A percentile compares a stretch with the other conserved stretches of the same genome.
Evolutionary conservation across 2,329 filamentous ascomycete genomes (phyloP).

Genomic region (Verruconis gallopava): DNA sequence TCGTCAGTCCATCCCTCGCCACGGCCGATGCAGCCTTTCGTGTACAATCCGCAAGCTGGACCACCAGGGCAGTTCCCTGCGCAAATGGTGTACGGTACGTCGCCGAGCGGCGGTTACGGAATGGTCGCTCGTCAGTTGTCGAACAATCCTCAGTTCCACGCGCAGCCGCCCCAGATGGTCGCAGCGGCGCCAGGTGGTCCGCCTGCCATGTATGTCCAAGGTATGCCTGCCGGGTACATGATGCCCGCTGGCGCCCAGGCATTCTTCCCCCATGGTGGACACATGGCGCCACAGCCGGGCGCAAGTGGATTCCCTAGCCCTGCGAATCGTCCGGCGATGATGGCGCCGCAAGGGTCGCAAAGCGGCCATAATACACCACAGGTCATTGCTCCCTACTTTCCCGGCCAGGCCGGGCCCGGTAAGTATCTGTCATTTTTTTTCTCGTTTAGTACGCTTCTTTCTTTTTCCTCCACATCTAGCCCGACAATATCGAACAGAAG

Average conservation of each 20-base stretch:
- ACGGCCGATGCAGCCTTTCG: conserved; percentile 55
- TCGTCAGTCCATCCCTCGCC: conserved; percentile 75
- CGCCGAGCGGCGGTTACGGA: conserved; percentile 53
- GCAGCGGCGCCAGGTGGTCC: conserved; percentile 53
- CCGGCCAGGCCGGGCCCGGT: too few relatives aligned
- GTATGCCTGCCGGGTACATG: conserved; percentile 64
- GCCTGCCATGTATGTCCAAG: conserved; percentile 59
- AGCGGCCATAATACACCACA: conserved; percentile 53
- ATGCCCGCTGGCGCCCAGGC: conserved; percentile 57
- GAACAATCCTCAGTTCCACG: conserved; percentile 37
- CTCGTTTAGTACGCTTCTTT: too few relatives aligned
- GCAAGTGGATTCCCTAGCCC: conserved; percentile 80
- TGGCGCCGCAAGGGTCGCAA: conserved; percentile 89
- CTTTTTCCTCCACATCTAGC: too few relatives aligned
- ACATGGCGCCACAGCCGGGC: conserved; percentile 41
- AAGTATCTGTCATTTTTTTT: too few relatives aligned
- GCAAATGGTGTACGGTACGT: conserved; percentile 57
- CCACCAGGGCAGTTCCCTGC: conserved; percentile 40
- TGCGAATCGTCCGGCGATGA: conserved; percentile 73
- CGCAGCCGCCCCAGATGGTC: conserved; percentile 60
- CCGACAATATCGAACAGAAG: too few relatives aligned
- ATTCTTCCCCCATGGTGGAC: conserved; percentile 47
- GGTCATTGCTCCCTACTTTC: not conserved
- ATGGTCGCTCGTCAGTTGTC: conserved; percentile 58
- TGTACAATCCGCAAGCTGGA: conserved; percentile 57